These are phyloP conservation scores for Trifolium repens DNA, from an alignment of 306 rosid genomes.

Conservation along the genomic window DNA sequence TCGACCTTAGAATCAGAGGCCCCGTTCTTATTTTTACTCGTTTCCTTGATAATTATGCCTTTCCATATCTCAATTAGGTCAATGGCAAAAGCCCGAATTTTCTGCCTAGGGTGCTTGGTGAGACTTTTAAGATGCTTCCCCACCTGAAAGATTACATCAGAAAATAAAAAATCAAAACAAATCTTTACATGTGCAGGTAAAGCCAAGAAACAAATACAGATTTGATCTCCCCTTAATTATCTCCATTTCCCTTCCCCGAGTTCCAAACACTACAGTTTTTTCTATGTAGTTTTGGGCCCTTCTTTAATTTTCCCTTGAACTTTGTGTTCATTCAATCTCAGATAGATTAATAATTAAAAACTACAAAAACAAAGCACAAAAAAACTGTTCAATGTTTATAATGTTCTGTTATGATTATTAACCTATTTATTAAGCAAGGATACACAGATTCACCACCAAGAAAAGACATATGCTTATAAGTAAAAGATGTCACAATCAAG, in stretches of 20 bases:
- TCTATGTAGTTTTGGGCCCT: background rate
- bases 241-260: background rate
- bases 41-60: constrained; percentile 73
- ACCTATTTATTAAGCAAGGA: background rate
- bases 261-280: background rate
- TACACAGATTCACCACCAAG: background rate
- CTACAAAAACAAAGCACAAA: background rate
- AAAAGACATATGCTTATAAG: background rate
- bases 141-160: constrained; percentile 59
- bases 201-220: constrained; percentile 25
- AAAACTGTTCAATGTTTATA: background rate
- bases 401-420: background rate
- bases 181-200: constrained; percentile 8
- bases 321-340: background rate
- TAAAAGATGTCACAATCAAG: background rate
- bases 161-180: constrained; percentile 17
- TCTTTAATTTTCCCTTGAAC: background rate
- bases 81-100: constrained; percentile 67
- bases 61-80: constrained; percentile 90
- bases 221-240: background rate
- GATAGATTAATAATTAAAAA: background rate
- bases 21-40: constrained; percentile 70
- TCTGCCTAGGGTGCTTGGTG: constrained; percentile 83
- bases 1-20: constrained; percentile 56
- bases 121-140: constrained; percentile 86